Conservation (phyloP, 768 basidiomycete species). For the Sarcomyxa edulis region DNA sequence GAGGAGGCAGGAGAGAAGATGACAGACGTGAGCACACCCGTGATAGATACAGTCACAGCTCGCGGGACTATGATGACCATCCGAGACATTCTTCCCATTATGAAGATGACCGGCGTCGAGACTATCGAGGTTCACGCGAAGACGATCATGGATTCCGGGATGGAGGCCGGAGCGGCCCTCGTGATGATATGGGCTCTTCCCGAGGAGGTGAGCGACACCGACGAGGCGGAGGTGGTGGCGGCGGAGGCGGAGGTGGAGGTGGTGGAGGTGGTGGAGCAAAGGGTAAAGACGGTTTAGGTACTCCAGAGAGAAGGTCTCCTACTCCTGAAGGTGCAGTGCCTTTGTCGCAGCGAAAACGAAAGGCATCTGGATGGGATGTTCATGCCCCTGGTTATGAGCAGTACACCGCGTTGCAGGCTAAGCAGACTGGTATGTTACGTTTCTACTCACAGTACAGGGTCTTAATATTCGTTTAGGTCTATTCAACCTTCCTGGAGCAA, state of each 20-base stretch:
- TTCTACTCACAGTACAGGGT: slow-evolving; percentile 7
- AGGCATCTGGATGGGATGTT: slow-evolving; percentile 94
- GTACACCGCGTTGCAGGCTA: slow-evolving; percentile 94
- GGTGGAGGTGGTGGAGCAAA: slow-evolving; percentile 41
- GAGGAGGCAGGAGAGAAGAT: slow-evolving; percentile 37
- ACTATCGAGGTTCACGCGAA: slow-evolving; percentile 35
- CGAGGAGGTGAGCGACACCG: slow-evolving; percentile 33
- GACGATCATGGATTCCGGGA: slow-evolving; percentile 32
- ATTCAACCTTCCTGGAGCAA: slow-evolving; percentile 95
- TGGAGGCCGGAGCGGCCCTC: slow-evolving; percentile 31
- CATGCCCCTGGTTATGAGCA: slow-evolving; percentile 94
- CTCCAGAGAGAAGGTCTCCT: slow-evolving; percentile 79
- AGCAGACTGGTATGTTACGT: slow-evolving; percentile 75
- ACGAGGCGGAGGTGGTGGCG: slow-evolving; percentile 17
- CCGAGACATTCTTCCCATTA: slow-evolving; percentile 32
- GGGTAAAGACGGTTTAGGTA: slow-evolving; percentile 52
- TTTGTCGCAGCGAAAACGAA: slow-evolving; percentile 80
- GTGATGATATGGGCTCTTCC: slow-evolving; percentile 29
- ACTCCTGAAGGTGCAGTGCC: slow-evolving; percentile 84
- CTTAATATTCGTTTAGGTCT: slow-evolving; percentile 49
- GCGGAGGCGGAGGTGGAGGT: slow-evolving; percentile 27
- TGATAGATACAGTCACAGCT: slow-evolving; percentile 39
- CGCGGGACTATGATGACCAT: slow-evolving; percentile 43
- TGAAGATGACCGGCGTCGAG: slow-evolving; percentile 49
- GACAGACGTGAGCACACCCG: slow-evolving; percentile 44